Evolutionary conservation across 176 grass and related monocot genomes (phyloP).

Genomic region (Zizania latifolia): DNA sequence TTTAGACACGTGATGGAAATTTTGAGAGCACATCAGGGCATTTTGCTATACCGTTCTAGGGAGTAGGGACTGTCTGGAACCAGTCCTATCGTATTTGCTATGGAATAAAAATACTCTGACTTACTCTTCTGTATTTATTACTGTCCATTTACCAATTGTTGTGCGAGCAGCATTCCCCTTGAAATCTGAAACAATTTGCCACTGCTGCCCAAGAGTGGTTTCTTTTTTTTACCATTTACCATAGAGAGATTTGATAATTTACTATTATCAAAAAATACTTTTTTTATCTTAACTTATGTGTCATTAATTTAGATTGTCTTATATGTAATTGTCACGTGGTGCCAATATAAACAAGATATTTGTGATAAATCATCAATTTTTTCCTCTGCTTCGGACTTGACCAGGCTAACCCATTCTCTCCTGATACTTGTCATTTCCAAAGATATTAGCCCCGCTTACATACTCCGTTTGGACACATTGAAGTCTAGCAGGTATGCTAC

Average conservation of each 20-base stretch:
- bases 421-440: not conserved
- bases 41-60: not conserved
- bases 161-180: not conserved
- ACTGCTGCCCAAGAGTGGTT: too few species aligned
- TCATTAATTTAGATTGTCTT: too few species aligned
- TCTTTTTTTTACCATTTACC: too few species aligned
- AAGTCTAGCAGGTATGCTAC: conserved; percentile 30
- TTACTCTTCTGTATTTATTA: not conserved
- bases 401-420: not conserved
- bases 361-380: too few species aligned
- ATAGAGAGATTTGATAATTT: too few species aligned
- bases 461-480: conserved; percentile 9
- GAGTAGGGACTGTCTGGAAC: too few species aligned
- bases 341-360: too few species aligned
- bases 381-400: not conserved
- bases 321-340: too few species aligned
- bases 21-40: not conserved
- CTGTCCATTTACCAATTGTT: not conserved
- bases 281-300: too few species aligned
- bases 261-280: too few species aligned
- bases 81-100: not conserved
- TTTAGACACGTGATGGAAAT: not conserved
- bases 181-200: not conserved
- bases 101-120: not conserved
- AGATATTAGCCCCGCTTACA: conserved; percentile 18